phyloP scores from a whole-genome alignment of 2,329 filamentous ascomycete genomes.

The Clonostachys sp. region DNA sequence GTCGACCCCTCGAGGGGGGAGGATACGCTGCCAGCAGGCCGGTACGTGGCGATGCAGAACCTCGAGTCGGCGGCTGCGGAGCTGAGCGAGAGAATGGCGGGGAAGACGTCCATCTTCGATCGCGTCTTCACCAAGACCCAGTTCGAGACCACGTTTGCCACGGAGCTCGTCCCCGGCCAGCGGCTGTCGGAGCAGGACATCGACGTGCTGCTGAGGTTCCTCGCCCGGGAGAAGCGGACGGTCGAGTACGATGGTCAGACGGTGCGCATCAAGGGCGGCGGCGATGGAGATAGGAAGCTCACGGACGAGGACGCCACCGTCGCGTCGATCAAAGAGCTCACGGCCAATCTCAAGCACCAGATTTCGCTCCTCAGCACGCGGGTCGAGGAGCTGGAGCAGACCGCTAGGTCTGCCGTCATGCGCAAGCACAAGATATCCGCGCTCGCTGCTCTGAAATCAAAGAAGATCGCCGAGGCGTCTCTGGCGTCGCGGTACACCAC shows the following conservation, averaged over 20 bases:
- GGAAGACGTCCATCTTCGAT: slow-evolving; percentile 50
- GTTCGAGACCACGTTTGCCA: slow-evolving; percentile 56
- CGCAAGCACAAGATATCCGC: slow-evolving; percentile 72
- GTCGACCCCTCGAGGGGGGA: slow-evolving; percentile 38
- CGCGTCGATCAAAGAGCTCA: slow-evolving; percentile 76
- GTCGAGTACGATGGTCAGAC: slow-evolving; percentile 60
- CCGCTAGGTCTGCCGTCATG: slow-evolving; percentile 66
- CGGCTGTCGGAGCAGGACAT: slow-evolving; percentile 60
- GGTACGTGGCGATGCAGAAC: slow-evolving; percentile 63
- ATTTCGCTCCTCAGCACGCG: slow-evolving; percentile 63
- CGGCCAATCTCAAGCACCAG: slow-evolving; percentile 69
- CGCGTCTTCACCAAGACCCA: slow-evolving; percentile 62
- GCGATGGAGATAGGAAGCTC: slow-evolving; percentile 45
- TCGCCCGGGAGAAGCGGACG: slow-evolving; percentile 61
- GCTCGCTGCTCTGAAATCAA: slow-evolving; percentile 73
- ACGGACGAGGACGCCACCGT: slow-evolving; percentile 78
- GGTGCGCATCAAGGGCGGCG: slow-evolving; percentile 64
- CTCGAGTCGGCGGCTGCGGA: slow-evolving; percentile 54
- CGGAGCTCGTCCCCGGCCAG: slow-evolving; percentile 40
- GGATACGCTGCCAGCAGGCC: slow-evolving; percentile 54
- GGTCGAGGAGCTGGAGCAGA: slow-evolving; percentile 57
- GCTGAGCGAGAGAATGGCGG: slow-evolving; percentile 39
- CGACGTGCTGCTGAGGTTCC: slow-evolving; percentile 64
- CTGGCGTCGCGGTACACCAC: slow-evolving; percentile 69
- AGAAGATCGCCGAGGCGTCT: slow-evolving; percentile 74